Evolutionary conservation across 441 rosid species (phyloP), one percentile per base, ranked within the genome.

Genomic region (Daphne laureola): DNA sequence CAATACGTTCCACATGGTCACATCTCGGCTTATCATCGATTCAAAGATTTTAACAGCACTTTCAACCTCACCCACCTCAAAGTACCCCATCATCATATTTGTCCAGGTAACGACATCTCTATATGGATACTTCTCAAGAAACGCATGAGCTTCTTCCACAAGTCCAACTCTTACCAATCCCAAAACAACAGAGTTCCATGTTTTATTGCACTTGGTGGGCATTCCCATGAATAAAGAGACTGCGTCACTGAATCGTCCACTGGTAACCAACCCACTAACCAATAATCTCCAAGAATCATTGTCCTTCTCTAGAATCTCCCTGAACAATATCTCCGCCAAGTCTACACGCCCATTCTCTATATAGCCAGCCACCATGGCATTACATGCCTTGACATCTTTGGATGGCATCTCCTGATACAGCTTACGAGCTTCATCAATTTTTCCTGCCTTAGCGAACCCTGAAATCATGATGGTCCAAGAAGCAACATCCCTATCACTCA

Each of bases 371-470:
- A 71, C 12, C 71, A 75, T 65, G 36, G 61, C 71, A 57, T 71
- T 75, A 73, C 76, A 75, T 27, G 69, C 76, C 27, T 61, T 70
- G 48, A 58, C 43, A 71, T 75, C 76, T 64, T 71, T 71, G 27
- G 43, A 40, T 0, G 72, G 76, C 70, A 71, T 68, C 55, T 68
- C 55, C 38, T 75, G 61, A 14, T 68, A 75, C 31, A 57, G 59
- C 61, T 71, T 43, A 36, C 52, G 57, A 44, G 80, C 80, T 57
- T 75, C 72, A 23, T 23, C 52, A 47, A 71, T 63, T 14, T 60
- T 61, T 52, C 76, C 74, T 12, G 67, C 64, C 57, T 64, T 60
- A 12, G 69, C 72, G 57, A 71, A 49, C 57, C 70, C 74, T 57
- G 74, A 65, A 38, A 75, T 59, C 74, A 75, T 68, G 36, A 68